phyloP scores from a whole-genome alignment of 495 filamentous ascomycete genomes.

The Cladorrhinum samala region DNA sequence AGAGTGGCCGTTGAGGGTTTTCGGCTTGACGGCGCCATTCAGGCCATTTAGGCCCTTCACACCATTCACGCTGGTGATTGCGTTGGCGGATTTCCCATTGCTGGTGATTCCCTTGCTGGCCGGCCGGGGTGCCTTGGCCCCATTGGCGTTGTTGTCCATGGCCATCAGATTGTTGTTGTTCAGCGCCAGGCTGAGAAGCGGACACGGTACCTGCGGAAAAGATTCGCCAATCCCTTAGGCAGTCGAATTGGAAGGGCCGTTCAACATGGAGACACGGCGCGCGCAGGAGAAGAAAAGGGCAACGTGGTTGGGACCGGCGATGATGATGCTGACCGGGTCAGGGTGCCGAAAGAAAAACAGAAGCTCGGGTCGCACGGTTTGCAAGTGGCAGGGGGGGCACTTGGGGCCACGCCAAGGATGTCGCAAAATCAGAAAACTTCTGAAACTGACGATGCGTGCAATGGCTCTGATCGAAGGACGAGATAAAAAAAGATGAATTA shows the following conservation, averaged over 20 bases:
- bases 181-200: conserved; percentile 23
- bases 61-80: conserved; percentile 10
- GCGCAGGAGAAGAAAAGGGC: too few relatives aligned
- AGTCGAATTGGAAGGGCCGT: neutral
- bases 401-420: too few relatives aligned
- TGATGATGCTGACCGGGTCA: too few relatives aligned
- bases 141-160: conserved; percentile 32
- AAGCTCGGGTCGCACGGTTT: neutral
- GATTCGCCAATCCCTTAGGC: neutral
- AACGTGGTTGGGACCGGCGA: too few relatives aligned
- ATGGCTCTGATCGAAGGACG: too few relatives aligned
- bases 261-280: too few relatives aligned
- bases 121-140: conserved; percentile 21
- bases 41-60: conserved; percentile 1
- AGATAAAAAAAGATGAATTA: too few relatives aligned
- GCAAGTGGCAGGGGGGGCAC: too few relatives aligned
- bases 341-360: too few relatives aligned
- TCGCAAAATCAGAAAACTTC: too few relatives aligned
- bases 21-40: conserved; percentile 19
- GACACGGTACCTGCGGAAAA: neutral
- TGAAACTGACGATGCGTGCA: too few relatives aligned
- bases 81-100: conserved; percentile 11
- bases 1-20: conserved; percentile 26
- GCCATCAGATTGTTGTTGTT: conserved; percentile 9
- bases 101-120: too few relatives aligned